These are phyloP conservation scores for Ascochyta viciae-villosae DNA, from an alignment of 2,329 filamentous ascomycete species.

Conservation along the genomic window DNA sequence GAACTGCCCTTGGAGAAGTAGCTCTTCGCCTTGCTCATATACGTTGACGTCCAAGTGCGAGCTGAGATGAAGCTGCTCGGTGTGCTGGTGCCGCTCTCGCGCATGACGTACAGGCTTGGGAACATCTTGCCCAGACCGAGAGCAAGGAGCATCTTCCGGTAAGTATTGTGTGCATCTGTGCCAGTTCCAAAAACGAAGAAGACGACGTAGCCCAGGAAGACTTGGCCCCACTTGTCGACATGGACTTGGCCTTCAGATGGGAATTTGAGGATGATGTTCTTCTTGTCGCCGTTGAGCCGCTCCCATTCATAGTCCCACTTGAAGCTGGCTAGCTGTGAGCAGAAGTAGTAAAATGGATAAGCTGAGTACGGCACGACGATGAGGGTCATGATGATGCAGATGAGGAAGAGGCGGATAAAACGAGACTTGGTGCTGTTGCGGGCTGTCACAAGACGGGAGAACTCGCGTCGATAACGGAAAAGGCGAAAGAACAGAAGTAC, in stretches of 20 bases:
- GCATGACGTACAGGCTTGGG: constrained; percentile 33
- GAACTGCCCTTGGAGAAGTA: constrained; percentile 25
- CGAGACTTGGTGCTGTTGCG: constrained; percentile 64
- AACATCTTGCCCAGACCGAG: constrained; percentile 42
- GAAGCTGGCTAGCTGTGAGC: constrained; percentile 32
- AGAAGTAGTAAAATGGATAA: constrained; percentile 59
- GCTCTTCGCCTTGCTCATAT: constrained; percentile 35
- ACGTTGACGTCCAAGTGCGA: constrained; percentile 24
- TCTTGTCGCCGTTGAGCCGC: constrained; percentile 58
- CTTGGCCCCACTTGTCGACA: constrained; percentile 65
- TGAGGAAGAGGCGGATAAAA: constrained; percentile 67
- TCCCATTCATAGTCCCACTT: constrained; percentile 61
- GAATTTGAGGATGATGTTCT: constrained; percentile 58
- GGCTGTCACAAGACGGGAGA: constrained; percentile 62
- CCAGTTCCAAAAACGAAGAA: constrained; percentile 73
- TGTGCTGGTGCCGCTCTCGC: constrained; percentile 23
- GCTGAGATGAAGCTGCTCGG: constrained; percentile 24
- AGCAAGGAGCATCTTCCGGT: constrained; percentile 33
- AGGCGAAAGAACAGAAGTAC: constrained; percentile 68
- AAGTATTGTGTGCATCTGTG: constrained; percentile 58
- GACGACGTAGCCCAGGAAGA: constrained; percentile 61
- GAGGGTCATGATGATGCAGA: constrained; percentile 60
- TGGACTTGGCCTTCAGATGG: constrained; percentile 54
- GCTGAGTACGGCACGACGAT: constrained; percentile 59
- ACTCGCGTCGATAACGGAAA: constrained; percentile 64